Conservation (phyloP, 2,329 filamentous ascomycete species). For the Neofusicoccum laricinum region DNA sequence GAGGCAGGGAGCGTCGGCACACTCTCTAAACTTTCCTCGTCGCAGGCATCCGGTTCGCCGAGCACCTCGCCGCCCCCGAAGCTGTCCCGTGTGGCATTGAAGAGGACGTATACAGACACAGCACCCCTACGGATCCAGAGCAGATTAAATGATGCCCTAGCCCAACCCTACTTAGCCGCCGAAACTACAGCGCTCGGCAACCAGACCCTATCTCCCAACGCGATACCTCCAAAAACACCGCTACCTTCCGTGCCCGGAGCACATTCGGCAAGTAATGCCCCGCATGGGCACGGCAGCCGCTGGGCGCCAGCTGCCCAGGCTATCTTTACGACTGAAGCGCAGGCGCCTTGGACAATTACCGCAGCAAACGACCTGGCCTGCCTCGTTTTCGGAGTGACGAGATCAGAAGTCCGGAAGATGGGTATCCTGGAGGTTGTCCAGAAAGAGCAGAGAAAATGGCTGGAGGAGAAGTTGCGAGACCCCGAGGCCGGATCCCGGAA, state of each 20-base stretch:
- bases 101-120: slow-evolving; percentile 85
- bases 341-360: slow-evolving; percentile 90
- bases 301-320: slow-evolving; percentile 91
- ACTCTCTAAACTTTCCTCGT: slow-evolving; percentile 23
- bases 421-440: slow-evolving; percentile 94
- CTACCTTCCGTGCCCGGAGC: slow-evolving; percentile 32
- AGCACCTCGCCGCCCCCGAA: slow-evolving; percentile 23
- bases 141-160: slow-evolving; percentile 79
- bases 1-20: not conserved
- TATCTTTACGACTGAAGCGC: slow-evolving; percentile 93
- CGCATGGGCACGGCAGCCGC: slow-evolving; percentile 84
- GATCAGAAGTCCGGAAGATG: slow-evolving; percentile 88
- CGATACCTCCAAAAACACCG: slow-evolving; percentile 28
- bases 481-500: slow-evolving; percentile 49
- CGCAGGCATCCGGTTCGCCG: slow-evolving; percentile 20
- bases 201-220: slow-evolving; percentile 37
- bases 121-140: slow-evolving; percentile 71
- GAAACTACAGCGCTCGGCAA: slow-evolving; percentile 31
- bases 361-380: slow-evolving; percentile 96
- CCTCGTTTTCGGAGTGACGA: slow-evolving; percentile 98
- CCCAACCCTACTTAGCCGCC: slow-evolving; percentile 73
- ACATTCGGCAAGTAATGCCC: slow-evolving; percentile 40
- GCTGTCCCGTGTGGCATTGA: slow-evolving; percentile 57
- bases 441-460: slow-evolving; percentile 82
- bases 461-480: slow-evolving; percentile 77